A percentile compares a stretch with the other conserved stretches of the same genome.
Conservation (phyloP, 306 rosid species). For the Trifolium subterraneum region DNA sequence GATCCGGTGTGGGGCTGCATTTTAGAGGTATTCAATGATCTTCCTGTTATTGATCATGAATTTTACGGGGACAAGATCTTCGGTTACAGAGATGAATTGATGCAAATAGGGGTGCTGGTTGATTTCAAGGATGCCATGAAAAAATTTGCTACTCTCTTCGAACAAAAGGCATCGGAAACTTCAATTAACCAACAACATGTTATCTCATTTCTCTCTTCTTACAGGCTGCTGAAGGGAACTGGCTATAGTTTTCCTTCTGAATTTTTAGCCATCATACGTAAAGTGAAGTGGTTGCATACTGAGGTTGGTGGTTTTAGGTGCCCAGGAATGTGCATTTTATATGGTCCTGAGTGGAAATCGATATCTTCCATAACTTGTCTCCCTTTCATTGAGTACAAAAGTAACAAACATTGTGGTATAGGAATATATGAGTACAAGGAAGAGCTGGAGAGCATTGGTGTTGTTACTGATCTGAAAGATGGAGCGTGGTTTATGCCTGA, state of each 20-base stretch:
- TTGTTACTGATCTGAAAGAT: too few species aligned
- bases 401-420: constrained; percentile 48
- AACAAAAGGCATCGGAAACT: constrained; percentile 39
- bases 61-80: constrained; percentile 51
- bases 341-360: constrained; percentile 65
- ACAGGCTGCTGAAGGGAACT: constrained; percentile 42
- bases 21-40: constrained; percentile 55
- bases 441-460: constrained; percentile 53
- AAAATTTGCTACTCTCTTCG: constrained; percentile 48
- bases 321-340: constrained; percentile 66
- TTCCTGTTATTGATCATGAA: constrained; percentile 56
- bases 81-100: constrained; percentile 48
- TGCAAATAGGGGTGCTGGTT: constrained; percentile 55
- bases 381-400: constrained; percentile 70
- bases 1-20: constrained; percentile 71
- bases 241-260: constrained; percentile 37
- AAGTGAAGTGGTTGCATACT: constrained; percentile 64
- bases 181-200: constrained; percentile 51
- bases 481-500: constrained; percentile 2
- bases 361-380: constrained; percentile 62
- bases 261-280: constrained; percentile 33
- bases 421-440: constrained; percentile 50
- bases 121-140: constrained; percentile 58
- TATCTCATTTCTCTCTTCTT: constrained; percentile 57
- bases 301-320: constrained; percentile 46